Evolutionary conservation across 176 grass and related monocot species (phyloP).

Genomic region (Carex parvula): DNA sequence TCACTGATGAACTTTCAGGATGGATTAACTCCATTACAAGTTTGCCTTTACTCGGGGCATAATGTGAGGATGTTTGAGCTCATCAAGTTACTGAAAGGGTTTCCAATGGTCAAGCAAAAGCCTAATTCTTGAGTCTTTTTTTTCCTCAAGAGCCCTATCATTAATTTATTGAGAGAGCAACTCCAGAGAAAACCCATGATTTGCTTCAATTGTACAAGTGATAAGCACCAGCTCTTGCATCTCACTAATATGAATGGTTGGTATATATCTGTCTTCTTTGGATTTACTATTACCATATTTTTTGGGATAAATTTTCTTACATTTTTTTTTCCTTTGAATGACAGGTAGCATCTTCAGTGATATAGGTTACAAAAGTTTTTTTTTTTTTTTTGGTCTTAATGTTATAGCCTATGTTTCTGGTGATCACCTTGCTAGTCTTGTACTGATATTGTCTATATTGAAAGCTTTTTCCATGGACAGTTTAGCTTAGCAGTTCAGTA

Average conservation of each 20-base stretch:
- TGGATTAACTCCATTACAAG: constrained; percentile 76
- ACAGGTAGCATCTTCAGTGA: constrained; percentile 6
- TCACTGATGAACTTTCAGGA: constrained; percentile 42
- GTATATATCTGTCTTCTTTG: background rate
- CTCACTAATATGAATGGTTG: background rate
- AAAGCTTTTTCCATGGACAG: background rate
- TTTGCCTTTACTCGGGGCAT: constrained; percentile 65
- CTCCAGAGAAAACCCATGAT: background rate
- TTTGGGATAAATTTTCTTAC: background rate
- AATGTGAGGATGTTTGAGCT: constrained; percentile 63
- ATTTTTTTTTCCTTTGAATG: background rate
- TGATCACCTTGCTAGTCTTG: background rate
- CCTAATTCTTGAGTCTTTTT: background rate
- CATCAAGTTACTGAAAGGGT: constrained; percentile 79
- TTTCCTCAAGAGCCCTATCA: background rate
- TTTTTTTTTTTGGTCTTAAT: background rate
- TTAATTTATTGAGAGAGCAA: background rate
- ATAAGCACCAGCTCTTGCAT: background rate
- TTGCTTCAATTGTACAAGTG: background rate
- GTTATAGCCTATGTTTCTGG: background rate
- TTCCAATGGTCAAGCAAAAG: constrained; percentile 32
- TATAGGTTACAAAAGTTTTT: background rate
- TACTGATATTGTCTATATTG: background rate
- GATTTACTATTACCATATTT: background rate
- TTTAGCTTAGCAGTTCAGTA: background rate